Conservation (phyloP, 305 asterid species). For the Rubia tinctorum region DNA sequence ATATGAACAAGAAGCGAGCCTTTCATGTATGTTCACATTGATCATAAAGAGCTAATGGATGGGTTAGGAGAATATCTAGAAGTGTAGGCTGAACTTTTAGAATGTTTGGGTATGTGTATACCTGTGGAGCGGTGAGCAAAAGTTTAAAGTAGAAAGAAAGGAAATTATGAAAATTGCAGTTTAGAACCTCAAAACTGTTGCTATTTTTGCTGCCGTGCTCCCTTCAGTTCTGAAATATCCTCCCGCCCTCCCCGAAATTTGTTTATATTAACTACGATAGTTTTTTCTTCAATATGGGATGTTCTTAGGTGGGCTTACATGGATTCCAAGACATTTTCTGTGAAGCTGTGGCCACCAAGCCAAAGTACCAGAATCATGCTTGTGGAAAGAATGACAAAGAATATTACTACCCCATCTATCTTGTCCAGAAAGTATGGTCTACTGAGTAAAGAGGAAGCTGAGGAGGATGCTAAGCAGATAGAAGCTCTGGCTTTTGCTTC, state of each 20-base stretch:
- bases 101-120: background rate
- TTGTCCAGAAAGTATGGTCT: constrained; percentile 84
- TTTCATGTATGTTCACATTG: background rate
- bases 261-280: background rate
- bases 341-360: constrained; percentile 90
- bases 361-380: constrained; percentile 66
- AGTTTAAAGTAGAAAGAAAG: background rate
- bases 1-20: background rate
- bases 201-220: background rate
- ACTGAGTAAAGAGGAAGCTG: constrained; percentile 73
- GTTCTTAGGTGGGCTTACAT: constrained; percentile 42
- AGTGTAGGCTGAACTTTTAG: background rate
- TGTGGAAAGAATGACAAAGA: constrained; percentile 72
- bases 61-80: background rate
- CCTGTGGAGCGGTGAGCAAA: background rate
- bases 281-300: background rate
- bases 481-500: constrained; percentile 61
- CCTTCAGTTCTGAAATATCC: background rate
- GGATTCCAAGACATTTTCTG: constrained; percentile 47
- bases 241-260: too few species aligned
- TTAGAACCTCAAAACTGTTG: background rate
- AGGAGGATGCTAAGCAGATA: constrained; percentile 65
- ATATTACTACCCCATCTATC: constrained; percentile 80
- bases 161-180: background rate
- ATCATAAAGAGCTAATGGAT: background rate